Evolutionary conservation across 306 rosid genomes (phyloP).

Genomic region (Spatholobus suberectus): DNA sequence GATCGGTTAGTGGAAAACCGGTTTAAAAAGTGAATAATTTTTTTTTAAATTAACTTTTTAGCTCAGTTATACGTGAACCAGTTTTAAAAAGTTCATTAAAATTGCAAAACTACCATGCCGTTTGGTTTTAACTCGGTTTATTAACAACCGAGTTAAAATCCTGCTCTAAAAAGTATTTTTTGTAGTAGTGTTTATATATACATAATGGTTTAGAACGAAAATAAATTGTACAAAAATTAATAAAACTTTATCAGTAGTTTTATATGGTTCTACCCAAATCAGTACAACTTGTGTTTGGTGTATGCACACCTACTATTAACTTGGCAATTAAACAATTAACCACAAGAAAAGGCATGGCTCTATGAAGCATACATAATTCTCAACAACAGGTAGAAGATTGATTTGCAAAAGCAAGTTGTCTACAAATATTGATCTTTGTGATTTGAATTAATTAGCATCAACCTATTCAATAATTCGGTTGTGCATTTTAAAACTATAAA

Average conservation of each 20-base stretch:
- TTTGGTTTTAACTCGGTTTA: no score
- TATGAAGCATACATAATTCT: neutral
- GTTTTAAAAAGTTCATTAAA: no score
- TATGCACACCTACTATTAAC: neutral
- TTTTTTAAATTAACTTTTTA: no score
- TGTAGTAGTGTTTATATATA: no score
- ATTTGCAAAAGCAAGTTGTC: neutral
- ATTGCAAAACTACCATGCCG: no score
- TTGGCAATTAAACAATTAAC: neutral
- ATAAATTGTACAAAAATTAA: neutral
- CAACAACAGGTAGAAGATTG: neutral
- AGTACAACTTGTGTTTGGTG: slow-evolving; percentile 24
- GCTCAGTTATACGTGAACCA: no score
- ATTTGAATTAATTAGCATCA: neutral
- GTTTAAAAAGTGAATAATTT: no score
- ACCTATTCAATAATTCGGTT: neutral
- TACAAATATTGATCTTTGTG: neutral
- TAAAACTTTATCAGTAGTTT: neutral
- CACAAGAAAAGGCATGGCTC: neutral
- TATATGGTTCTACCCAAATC: neutral
- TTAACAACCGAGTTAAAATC: no score
- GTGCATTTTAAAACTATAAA: neutral
- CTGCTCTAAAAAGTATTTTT: no score
- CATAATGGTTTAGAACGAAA: neutral
- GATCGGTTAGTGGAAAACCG: no score